These are phyloP conservation scores for Eleusine indica DNA, from an alignment of 176 grass and related monocot species.

Conservation along the genomic window DNA sequence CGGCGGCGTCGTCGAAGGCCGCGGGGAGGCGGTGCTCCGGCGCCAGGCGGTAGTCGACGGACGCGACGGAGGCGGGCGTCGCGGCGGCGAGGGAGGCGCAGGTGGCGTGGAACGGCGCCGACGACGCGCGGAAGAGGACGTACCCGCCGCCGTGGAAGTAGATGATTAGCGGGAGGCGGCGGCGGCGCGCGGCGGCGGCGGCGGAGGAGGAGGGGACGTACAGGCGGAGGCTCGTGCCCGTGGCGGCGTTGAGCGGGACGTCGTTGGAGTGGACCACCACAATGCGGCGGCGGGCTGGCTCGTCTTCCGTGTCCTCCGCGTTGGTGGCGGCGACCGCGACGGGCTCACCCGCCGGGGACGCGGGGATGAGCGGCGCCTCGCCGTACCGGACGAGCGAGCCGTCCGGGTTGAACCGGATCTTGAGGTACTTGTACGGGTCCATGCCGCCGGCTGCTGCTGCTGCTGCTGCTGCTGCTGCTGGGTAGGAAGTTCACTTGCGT, in stretches of 20 bases:
- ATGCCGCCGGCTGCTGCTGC: constrained; percentile 1
- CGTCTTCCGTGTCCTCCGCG: neutral
- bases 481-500: neutral
- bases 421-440: constrained; percentile 86
- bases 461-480: neutral
- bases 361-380: constrained; percentile 30
- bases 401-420: constrained; percentile 70
- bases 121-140: constrained; percentile 68
- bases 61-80: constrained; percentile 59
- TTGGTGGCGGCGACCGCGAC: neutral
- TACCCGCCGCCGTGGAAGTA: constrained; percentile 90
- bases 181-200: neutral
- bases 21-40: constrained; percentile 88
- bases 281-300: constrained; percentile 27
- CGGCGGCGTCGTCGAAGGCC: constrained; percentile 78
- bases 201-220: constrained; percentile 53
- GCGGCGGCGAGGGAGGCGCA: constrained; percentile 55
- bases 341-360: constrained; percentile 38
- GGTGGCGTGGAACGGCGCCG: constrained; percentile 57
- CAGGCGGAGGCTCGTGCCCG: constrained; percentile 64
- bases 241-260: constrained; percentile 51
- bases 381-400: constrained; percentile 56
- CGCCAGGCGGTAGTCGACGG: constrained; percentile 86
- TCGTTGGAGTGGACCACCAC: constrained; percentile 70
- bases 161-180: constrained; percentile 53